A percentile compares a stretch with the other conserved stretches of the same genome.
Evolutionary conservation across 2,329 filamentous ascomycete species (phyloP).

Genomic region (Botrytis hyacinthi): DNA sequence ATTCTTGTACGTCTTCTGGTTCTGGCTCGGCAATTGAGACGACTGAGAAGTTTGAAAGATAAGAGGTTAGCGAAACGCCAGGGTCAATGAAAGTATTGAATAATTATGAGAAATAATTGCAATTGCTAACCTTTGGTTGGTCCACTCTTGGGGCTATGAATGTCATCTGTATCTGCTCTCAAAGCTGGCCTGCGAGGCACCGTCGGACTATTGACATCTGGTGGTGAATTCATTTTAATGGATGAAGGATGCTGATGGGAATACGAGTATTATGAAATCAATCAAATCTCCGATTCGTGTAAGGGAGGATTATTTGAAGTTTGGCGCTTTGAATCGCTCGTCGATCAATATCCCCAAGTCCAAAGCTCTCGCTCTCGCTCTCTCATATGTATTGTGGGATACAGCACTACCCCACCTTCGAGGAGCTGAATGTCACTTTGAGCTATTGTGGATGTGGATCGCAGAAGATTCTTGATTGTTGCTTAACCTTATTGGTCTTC

Average conservation of each 20-base stretch:
- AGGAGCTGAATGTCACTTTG: neutral
- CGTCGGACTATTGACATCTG: conserved; percentile 1
- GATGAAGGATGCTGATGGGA: neutral
- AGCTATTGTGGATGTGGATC: neutral
- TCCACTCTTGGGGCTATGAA: conserved; percentile 30
- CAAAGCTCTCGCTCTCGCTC: neutral
- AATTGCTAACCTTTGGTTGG: conserved; percentile 34
- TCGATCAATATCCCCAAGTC: neutral
- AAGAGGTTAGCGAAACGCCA: conserved; percentile 7
- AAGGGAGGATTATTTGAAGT: neutral
- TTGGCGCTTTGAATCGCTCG: neutral
- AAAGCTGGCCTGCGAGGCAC: conserved; percentile 20
- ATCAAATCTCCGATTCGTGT: neutral
- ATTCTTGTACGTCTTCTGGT: conserved; percentile 28
- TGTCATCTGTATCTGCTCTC: conserved; percentile 20
- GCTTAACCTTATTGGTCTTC: neutral
- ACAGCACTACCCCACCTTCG: neutral
- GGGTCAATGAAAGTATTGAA: neutral
- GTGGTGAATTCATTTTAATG: conserved; percentile 7
- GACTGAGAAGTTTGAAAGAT: conserved; percentile 31
- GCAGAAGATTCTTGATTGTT: neutral
- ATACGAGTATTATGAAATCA: neutral
- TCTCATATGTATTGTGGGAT: neutral
- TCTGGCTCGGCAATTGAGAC: conserved; percentile 36
- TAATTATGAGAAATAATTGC: conserved; percentile 10